Percentiles rank a stretch among this genome's conserved stretches.
Conservation (phyloP, 23 red algal genomes). For the Agarophyton chilense region DNA sequence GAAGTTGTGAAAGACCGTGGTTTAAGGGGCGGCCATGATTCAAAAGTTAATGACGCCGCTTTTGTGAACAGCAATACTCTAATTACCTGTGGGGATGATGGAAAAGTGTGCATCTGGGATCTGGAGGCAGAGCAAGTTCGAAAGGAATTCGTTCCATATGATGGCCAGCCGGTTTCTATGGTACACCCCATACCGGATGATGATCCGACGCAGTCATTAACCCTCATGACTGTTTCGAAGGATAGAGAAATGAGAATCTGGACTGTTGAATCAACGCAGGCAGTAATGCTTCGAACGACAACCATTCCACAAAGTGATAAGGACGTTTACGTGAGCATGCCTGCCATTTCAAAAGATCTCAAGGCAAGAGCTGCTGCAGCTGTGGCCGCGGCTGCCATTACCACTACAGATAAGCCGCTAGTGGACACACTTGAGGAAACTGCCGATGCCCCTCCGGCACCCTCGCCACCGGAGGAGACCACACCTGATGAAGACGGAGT, state of each 20-base stretch:
- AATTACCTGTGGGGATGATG: conserved; percentile 58
- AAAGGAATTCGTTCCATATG: conserved; percentile 64
- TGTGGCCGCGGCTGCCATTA: conserved; percentile 40
- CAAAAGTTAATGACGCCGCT: conserved; percentile 59
- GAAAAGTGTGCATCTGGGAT: conserved; percentile 77
- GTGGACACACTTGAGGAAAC: neutral
- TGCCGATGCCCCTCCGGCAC: conserved; percentile 27
- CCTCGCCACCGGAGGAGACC: conserved; percentile 5
- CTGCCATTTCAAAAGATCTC: conserved; percentile 54
- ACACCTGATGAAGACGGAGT: conserved; percentile 3
- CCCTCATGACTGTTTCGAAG: conserved; percentile 42
- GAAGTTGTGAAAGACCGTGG: conserved; percentile 47
- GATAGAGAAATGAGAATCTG: conserved; percentile 62
- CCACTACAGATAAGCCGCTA: conserved; percentile 21
- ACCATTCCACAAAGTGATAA: conserved; percentile 42
- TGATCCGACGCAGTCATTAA: neutral
- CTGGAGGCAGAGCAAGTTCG: conserved; percentile 36
- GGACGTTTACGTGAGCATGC: conserved; percentile 64
- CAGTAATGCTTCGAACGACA: conserved; percentile 55
- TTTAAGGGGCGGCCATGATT: conserved; percentile 48
- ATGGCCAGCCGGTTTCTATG: conserved; percentile 54
- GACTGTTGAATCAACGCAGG: conserved; percentile 39
- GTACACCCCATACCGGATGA: conserved; percentile 58
- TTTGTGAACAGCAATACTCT: conserved; percentile 60
- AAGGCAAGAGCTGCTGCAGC: conserved; percentile 58